Percentiles rank a stretch among this genome's conserved stretches.
phyloP scores from a whole-genome alignment of 139 green algal genomes.

The Chlorella sp. region DNA sequence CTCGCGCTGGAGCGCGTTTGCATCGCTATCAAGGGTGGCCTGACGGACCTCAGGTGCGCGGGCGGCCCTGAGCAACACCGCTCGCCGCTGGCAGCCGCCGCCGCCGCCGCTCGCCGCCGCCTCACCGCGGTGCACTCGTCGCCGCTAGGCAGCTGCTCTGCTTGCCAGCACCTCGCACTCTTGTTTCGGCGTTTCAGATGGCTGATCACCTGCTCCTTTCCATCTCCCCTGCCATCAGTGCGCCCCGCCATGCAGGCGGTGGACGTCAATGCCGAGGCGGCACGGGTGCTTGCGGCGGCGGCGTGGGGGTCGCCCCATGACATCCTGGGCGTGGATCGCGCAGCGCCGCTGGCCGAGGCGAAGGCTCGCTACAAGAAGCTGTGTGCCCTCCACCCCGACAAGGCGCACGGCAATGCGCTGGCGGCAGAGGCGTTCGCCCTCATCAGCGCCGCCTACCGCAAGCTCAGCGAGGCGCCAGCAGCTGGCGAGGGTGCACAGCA shows the following conservation, averaged over 20 bases:
- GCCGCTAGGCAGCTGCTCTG: too few relatives aligned
- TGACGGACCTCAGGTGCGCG: too few relatives aligned
- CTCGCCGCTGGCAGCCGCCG: too few relatives aligned
- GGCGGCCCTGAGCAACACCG: too few relatives aligned
- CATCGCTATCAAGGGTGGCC: too few relatives aligned
- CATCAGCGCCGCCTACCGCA: neutral
- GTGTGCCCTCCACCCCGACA: conserved; percentile 29
- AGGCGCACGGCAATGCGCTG: neutral
- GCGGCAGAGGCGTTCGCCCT: conserved; percentile 31
- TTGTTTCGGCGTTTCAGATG: too few relatives aligned
- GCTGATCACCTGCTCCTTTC: neutral
- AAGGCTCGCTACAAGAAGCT: conserved; percentile 20
- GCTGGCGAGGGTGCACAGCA: neutral
- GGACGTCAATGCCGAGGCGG: neutral
- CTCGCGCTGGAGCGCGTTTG: too few relatives aligned
- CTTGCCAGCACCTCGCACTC: too few relatives aligned
- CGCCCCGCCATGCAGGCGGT: neutral
- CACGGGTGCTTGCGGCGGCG: neutral
- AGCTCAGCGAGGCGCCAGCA: neutral
- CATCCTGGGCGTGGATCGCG: neutral
- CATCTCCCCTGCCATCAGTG: neutral
- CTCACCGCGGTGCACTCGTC: too few relatives aligned
- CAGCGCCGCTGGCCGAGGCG: neutral
- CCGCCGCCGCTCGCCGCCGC: too few relatives aligned
- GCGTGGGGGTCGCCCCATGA: too few relatives aligned